Conservation (phyloP, 176 grass and related monocot genomes). For the Leersia perrieri region DNA sequence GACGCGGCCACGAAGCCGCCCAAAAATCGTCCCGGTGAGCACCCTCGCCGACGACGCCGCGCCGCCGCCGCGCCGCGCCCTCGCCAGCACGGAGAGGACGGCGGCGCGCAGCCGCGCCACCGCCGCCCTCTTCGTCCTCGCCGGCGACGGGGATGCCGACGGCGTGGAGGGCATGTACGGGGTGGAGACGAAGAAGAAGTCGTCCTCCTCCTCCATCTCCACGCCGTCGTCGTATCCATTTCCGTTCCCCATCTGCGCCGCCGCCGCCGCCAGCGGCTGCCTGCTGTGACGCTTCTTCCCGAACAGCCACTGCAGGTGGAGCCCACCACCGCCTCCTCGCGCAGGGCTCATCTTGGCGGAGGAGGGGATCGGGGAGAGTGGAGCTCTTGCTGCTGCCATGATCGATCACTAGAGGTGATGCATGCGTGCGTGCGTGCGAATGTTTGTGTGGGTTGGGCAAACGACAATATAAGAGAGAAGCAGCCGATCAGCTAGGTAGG, state of each 20-base stretch:
- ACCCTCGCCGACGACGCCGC: constrained; percentile 28
- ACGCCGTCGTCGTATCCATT: neutral
- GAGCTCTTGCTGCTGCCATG: constrained; percentile 27
- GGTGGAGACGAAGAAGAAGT: constrained; percentile 25
- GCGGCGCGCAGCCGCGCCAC: constrained; percentile 53
- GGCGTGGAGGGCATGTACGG: neutral
- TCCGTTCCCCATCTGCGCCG: neutral
- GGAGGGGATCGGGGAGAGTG: neutral
- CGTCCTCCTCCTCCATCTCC: neutral
- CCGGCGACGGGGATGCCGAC: neutral
- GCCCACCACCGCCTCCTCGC: neutral
- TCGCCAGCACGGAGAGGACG: constrained; percentile 43
- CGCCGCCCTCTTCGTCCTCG: constrained; percentile 18
- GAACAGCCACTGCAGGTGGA: constrained; percentile 48
- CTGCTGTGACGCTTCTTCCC: constrained; percentile 22
- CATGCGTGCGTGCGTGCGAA: too few species aligned
- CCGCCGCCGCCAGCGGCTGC: neutral
- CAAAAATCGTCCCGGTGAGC: constrained; percentile 83
- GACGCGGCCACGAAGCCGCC: constrained; percentile 63
- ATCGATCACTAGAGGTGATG: too few species aligned
- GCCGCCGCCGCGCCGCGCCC: constrained; percentile 11
- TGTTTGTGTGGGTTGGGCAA: neutral
- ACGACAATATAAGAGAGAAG: constrained; percentile 12
- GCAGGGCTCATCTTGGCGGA: constrained; percentile 3
- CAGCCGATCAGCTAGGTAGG: neutral